Conservation (phyloP, 2,329 filamentous ascomycete species). For the Pseudogymnoascus sp. region DNA sequence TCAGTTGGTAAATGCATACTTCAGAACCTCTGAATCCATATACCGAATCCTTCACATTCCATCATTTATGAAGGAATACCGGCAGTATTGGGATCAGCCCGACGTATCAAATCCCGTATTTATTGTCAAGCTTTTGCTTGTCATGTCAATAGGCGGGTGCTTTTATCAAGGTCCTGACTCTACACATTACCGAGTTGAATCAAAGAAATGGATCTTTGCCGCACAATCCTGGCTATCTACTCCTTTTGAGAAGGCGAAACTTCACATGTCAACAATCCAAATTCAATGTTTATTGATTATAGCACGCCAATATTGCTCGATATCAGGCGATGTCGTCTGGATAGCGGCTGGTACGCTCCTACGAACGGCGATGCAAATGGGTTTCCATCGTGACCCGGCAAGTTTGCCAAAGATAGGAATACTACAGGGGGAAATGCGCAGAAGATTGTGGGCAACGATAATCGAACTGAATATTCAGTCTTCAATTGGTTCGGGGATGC, state of each 20-base stretch:
- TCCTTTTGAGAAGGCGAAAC: slow-evolving; percentile 40
- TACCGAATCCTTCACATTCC: slow-evolving; percentile 43
- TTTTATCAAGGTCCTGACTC: slow-evolving; percentile 21
- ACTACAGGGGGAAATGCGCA: slow-evolving; percentile 47
- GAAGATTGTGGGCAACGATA: slow-evolving; percentile 51
- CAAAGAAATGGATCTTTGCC: slow-evolving; percentile 23
- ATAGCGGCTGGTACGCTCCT: slow-evolving; percentile 44
- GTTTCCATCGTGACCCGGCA: slow-evolving; percentile 51
- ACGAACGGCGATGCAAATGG: slow-evolving; percentile 52
- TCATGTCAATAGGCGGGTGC: slow-evolving; percentile 23
- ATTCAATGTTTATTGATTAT: slow-evolving; percentile 46
- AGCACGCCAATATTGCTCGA: slow-evolving; percentile 42
- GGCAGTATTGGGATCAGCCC: slow-evolving; percentile 35
- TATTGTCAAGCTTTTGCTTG: slow-evolving; percentile 23
- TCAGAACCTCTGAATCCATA: slow-evolving; percentile 38
- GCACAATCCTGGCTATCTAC: slow-evolving; percentile 30
- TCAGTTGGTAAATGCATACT: slow-evolving; percentile 35
- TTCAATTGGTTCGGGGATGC: slow-evolving; percentile 45
- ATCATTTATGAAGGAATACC: slow-evolving; percentile 40
- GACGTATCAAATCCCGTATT: slow-evolving; percentile 16
- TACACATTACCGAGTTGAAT: slow-evolving; percentile 14
- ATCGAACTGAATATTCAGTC: slow-evolving; percentile 49
- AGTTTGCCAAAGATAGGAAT: slow-evolving; percentile 43
- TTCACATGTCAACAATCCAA: slow-evolving; percentile 46
- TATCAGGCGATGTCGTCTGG: slow-evolving; percentile 48